A percentile compares a stretch with the other conserved stretches of the same genome.
Evolutionary conservation across 1,139 yeast genomes (phyloP).

Genomic region (Lodderomyces parapsilosis): DNA sequence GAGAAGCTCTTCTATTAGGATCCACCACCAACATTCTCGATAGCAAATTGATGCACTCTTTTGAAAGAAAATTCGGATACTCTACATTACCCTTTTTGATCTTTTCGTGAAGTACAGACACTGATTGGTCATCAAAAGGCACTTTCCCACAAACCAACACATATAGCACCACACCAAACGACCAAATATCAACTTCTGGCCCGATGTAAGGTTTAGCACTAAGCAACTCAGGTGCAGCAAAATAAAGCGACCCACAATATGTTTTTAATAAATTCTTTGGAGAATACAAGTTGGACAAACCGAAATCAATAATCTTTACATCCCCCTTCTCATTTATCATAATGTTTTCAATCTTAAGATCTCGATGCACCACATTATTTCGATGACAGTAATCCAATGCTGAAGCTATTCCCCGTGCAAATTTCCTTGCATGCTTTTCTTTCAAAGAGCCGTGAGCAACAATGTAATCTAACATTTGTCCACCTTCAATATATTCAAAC

Average conservation of each 20-base stretch:
- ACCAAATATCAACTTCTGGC: conserved; percentile 98
- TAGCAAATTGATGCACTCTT: conserved; percentile 79
- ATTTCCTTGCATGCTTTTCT: conserved; percentile 91
- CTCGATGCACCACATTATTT: conserved; percentile 95
- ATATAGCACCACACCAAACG: conserved; percentile 92
- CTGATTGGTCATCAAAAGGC: conserved; percentile 95
- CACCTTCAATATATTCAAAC: conserved; percentile 96
- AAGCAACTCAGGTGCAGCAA: conserved; percentile 96
- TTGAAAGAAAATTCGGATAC: conserved; percentile 79
- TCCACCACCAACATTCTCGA: conserved; percentile 91
- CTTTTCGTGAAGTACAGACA: conserved; percentile 89
- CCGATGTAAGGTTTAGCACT: conserved; percentile 92
- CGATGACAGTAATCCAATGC: conserved; percentile 92
- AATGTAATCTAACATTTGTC: conserved; percentile 95
- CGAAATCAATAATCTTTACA: conserved; percentile 93
- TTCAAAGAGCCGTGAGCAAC: conserved; percentile 94
- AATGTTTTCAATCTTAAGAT: conserved; percentile 92
- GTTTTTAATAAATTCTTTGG: conserved; percentile 76
- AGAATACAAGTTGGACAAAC: conserved; percentile 84
- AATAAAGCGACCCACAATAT: conserved; percentile 94
- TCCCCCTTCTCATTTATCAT: conserved; percentile 94
- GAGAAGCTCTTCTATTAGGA: conserved; percentile 74
- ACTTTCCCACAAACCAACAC: conserved; percentile 97
- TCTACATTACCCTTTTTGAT: conserved; percentile 92
- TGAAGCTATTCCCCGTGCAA: conserved; percentile 94